Evolutionary conservation across 768 basidiomycete species (phyloP).

Genomic region (Strobilomyces dryophilus): DNA sequence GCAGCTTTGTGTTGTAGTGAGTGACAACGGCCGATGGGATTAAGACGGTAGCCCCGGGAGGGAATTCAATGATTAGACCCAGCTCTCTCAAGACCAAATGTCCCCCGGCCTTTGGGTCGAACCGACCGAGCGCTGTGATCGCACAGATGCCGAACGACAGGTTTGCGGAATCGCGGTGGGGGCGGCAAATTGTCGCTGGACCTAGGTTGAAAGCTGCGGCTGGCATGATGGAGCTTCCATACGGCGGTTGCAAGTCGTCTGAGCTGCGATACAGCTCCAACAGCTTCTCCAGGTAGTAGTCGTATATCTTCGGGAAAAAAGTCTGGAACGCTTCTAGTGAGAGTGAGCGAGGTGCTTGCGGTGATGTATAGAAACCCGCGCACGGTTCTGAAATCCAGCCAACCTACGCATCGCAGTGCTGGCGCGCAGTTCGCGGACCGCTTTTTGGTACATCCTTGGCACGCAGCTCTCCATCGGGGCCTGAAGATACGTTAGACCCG

Average conservation of each 20-base stretch:
- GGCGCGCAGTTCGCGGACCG: too few species aligned
- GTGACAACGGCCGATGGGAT: constrained; percentile 1
- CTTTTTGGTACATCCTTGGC: too few species aligned
- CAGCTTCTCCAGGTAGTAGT: background rate
- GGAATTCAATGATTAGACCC: background rate
- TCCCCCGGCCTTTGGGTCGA: background rate
- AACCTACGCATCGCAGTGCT: too few species aligned
- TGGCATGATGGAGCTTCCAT: background rate
- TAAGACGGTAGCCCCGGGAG: background rate
- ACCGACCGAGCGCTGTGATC: background rate
- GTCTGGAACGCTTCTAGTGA: background rate
- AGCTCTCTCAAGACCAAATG: constrained; percentile 2
- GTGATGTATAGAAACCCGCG: background rate
- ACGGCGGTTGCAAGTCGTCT: background rate
- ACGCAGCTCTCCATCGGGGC: too few species aligned
- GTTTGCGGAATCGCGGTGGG: constrained; percentile 1
- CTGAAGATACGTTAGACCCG: too few species aligned
- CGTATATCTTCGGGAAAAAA: background rate
- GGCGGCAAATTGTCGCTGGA: background rate
- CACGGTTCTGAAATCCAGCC: background rate
- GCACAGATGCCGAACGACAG: constrained; percentile 2
- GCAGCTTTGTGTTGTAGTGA: background rate
- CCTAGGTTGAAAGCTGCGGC: constrained; percentile 1
- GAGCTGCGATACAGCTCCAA: fast-evolving
- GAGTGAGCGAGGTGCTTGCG: background rate